Evolutionary conservation across 208 protist genomes (phyloP).

Genomic region (Jaenimonas drosophilae): DNA sequence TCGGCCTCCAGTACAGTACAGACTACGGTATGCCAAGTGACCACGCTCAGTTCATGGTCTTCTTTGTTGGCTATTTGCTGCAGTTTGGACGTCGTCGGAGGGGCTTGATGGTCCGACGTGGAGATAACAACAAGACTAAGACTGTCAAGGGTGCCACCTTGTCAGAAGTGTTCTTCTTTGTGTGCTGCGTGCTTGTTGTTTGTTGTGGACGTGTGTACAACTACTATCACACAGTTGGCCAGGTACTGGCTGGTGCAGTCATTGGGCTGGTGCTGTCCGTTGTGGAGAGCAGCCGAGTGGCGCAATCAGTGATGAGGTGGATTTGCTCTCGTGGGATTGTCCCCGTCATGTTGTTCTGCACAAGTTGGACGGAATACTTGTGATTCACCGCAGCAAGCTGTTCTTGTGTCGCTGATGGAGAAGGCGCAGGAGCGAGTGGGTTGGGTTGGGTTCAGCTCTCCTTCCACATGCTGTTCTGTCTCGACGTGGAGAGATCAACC

Average conservation of each 20-base stretch:
- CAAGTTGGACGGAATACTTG: constrained; percentile 26
- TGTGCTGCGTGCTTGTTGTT: constrained; percentile 32
- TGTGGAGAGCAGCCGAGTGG: constrained; percentile 13
- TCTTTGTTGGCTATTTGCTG: too few relatives aligned
- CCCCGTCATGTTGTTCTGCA: constrained; percentile 51
- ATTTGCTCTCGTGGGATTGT: constrained; percentile 14
- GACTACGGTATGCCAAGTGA: constrained; percentile 68
- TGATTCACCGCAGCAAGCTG: neutral
- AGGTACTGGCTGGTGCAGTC: constrained; percentile 40
- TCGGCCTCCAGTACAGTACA: constrained; percentile 27
- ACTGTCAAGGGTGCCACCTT: too few relatives aligned
- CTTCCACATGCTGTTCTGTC: neutral
- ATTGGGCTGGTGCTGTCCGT: constrained; percentile 26
- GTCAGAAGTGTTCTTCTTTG: too few relatives aligned
- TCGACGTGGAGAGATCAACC: too few relatives aligned
- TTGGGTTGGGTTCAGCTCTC: neutral
- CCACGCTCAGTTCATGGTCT: constrained; percentile 73
- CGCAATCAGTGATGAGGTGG: constrained; percentile 17
- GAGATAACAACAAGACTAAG: too few relatives aligned
- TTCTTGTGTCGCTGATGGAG: too few relatives aligned
- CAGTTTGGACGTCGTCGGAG: too few relatives aligned
- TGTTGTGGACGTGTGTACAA: constrained; percentile 63
- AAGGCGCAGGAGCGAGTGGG: too few relatives aligned
- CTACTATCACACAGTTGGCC: constrained; percentile 44
- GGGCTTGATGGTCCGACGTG: too few relatives aligned